phyloP scores from a whole-genome alignment of 371 early-diverging fungal species.

The Blastocladiella emersonii region DNA sequence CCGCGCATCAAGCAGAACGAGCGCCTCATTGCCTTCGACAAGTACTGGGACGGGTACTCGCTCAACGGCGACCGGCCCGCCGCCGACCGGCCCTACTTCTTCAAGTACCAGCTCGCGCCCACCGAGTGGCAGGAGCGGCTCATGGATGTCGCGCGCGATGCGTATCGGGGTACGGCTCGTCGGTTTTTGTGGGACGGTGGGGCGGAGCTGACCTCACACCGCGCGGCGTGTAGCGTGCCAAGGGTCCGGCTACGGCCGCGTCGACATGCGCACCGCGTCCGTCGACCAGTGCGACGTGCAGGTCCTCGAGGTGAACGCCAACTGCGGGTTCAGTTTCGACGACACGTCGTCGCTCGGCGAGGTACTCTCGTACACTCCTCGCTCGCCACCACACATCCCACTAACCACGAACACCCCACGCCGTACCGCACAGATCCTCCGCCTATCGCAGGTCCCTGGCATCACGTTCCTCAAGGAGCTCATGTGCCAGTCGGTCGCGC shows the following conservation, averaged over 20 bases:
- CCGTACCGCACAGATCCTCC: slow-evolving; percentile 16
- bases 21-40: slow-evolving; percentile 30
- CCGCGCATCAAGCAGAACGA: slow-evolving; percentile 16
- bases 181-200: background rate
- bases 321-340: slow-evolving; percentile 32
- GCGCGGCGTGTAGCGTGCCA: slow-evolving; percentile 9
- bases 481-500: slow-evolving; percentile 17
- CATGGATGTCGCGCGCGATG: slow-evolving; percentile 14
- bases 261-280: slow-evolving; percentile 26
- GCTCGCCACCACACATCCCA: background rate
- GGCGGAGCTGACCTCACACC: background rate
- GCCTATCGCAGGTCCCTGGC: slow-evolving; percentile 15
- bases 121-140: slow-evolving; percentile 21
- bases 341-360: slow-evolving; percentile 1
- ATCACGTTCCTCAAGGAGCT: slow-evolving; percentile 19
- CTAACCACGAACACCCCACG: background rate
- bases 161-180: slow-evolving; percentile 8
- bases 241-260: slow-evolving; percentile 31
- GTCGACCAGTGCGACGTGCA: slow-evolving; percentile 18
- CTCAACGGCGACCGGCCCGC: slow-evolving; percentile 20
- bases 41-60: slow-evolving; percentile 23
- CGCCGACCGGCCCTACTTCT: slow-evolving; percentile 9
- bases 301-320: slow-evolving; percentile 37
- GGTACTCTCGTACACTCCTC: background rate
- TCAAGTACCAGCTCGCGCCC: slow-evolving; percentile 23